Conservation (phyloP, 2,329 filamentous ascomycete genomes). For the Beauveria bassiana region DNA sequence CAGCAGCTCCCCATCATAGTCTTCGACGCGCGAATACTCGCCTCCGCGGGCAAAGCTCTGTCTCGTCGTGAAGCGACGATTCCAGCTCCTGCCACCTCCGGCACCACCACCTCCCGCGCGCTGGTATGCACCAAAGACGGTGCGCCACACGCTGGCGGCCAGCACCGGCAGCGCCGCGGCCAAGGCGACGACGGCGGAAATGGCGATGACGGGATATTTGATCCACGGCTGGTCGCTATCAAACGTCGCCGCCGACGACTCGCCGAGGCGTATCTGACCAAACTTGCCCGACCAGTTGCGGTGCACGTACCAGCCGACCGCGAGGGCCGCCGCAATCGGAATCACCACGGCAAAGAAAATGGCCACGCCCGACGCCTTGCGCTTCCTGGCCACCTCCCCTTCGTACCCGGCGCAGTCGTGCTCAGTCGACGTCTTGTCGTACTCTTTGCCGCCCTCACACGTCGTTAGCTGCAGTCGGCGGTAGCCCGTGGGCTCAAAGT, state of each 20-base stretch:
- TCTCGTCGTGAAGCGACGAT: constrained; percentile 74
- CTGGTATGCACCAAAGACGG: constrained; percentile 42
- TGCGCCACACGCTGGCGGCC: constrained; percentile 64
- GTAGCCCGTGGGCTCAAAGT: constrained; percentile 80
- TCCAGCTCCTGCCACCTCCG: constrained; percentile 41
- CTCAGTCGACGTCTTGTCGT: constrained; percentile 55
- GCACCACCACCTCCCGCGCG: constrained; percentile 36
- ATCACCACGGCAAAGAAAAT: constrained; percentile 82
- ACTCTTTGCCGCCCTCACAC: constrained; percentile 66
- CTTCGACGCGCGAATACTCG: constrained; percentile 84
- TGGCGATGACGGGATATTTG: constrained; percentile 69
- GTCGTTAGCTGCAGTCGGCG: constrained; percentile 85
- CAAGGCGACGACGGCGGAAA: constrained; percentile 57
- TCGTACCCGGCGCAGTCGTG: constrained; percentile 69
- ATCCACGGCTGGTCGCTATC: constrained; percentile 71
- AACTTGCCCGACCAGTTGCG: constrained; percentile 83
- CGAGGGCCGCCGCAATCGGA: constrained; percentile 63
- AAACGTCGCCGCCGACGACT: constrained; percentile 42
- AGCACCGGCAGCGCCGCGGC: constrained; percentile 62
- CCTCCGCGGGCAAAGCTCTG: constrained; percentile 82
- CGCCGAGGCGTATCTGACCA: constrained; percentile 84
- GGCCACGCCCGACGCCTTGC: constrained; percentile 60
- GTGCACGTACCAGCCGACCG: constrained; percentile 77
- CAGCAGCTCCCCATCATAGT: constrained; percentile 88
- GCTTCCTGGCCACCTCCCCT: constrained; percentile 67